phyloP scores from a whole-genome alignment of 75 land plant species.

The Pinus taeda region DNA sequence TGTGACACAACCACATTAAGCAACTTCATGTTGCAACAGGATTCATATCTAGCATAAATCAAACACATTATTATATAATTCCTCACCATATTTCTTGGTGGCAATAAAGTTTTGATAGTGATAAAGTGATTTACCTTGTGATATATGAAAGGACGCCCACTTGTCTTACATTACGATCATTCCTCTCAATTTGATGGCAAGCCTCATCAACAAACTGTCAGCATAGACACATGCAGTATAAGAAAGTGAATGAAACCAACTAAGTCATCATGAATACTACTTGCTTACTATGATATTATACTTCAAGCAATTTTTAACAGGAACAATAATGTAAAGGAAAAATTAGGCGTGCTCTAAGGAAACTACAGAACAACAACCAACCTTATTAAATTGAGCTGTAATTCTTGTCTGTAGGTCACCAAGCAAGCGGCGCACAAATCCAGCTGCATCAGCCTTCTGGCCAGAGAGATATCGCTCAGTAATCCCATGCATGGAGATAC shows the following conservation, averaged over 20 bases:
- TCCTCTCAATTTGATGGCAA: constrained; percentile 86
- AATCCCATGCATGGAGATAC: constrained; percentile 97
- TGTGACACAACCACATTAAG: too few relatives aligned
- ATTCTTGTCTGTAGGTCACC: constrained; percentile 90
- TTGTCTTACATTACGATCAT: constrained; percentile 84
- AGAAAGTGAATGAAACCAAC: too few relatives aligned
- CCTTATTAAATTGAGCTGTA: constrained; percentile 69
- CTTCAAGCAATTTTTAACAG: too few relatives aligned
- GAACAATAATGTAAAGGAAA: neutral
- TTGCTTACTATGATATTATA: too few relatives aligned
- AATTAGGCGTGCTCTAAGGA: neutral
- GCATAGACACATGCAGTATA: neutral
- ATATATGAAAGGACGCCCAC: constrained; percentile 89
- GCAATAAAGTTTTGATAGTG: neutral
- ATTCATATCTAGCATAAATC: too few relatives aligned
- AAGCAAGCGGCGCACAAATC: constrained; percentile 87
- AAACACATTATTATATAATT: neutral
- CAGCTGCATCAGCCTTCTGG: constrained; percentile 97
- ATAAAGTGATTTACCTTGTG: constrained; percentile 52
- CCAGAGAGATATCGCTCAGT: constrained; percentile 95
- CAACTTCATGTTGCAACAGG: too few relatives aligned
- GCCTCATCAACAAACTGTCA: constrained; percentile 98
- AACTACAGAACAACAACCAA: constrained; percentile 13
- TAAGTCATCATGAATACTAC: too few relatives aligned
- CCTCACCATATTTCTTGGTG: neutral